Percentiles rank a stretch among this genome's conserved stretches.
Evolutionary conservation across 1,284 basidiomycete species (phyloP).

Genomic region (Golubevia sp.): DNA sequence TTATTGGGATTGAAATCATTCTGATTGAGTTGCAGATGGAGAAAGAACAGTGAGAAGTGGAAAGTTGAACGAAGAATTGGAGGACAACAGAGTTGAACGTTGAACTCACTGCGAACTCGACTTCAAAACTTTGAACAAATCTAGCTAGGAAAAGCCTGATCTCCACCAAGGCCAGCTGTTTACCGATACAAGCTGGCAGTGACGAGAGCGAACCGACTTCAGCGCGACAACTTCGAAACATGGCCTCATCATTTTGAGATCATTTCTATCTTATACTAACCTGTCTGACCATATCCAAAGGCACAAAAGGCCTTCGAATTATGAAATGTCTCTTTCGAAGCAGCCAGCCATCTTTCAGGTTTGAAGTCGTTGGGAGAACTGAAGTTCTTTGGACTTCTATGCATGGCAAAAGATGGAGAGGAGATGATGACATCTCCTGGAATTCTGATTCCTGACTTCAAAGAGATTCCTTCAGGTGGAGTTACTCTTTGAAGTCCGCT

Average conservation of each 20-base stretch:
- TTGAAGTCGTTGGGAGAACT: slow-evolving; percentile 18
- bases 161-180: slow-evolving; percentile 22
- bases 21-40: neutral
- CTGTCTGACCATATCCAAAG: slow-evolving; percentile 23
- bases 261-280: too few species aligned
- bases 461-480: slow-evolving; percentile 1
- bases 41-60: neutral
- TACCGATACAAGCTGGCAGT: slow-evolving; percentile 22
- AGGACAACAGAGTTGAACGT: too few species aligned
- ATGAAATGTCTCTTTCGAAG: slow-evolving; percentile 13
- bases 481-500: slow-evolving; percentile 18
- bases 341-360: slow-evolving; percentile 18
- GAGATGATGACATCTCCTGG: slow-evolving; percentile 16
- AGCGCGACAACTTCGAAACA: too few species aligned
- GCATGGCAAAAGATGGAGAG: slow-evolving; percentile 19
- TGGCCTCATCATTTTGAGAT: too few species aligned
- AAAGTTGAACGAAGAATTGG: neutral
- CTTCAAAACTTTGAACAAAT: slow-evolving; percentile 18
- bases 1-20: neutral
- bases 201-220: too few species aligned
- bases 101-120: neutral
- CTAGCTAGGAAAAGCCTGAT: slow-evolving; percentile 15
- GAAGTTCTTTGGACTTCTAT: slow-evolving; percentile 23
- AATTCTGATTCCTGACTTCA: slow-evolving; percentile 14
- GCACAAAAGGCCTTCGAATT: slow-evolving; percentile 19